A percentile compares a stretch with the other conserved stretches of the same genome.
Conservation (phyloP, 352 stramenopile genomes). For the Hyaloperonospora brassicae region DNA sequence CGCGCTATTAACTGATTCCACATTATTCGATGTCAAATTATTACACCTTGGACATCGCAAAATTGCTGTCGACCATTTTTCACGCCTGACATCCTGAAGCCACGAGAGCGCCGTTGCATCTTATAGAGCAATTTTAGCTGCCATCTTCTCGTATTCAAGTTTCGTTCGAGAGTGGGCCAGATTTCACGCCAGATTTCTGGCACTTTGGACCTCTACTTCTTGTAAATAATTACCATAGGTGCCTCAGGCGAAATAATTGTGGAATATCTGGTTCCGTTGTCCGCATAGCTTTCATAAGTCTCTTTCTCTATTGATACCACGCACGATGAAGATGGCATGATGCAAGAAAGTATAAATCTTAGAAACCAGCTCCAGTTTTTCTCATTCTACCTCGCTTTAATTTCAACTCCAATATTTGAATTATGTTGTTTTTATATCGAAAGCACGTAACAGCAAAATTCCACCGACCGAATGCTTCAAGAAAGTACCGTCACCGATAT, state of each 20-base stretch:
- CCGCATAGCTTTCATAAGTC: slow-evolving; percentile 1
- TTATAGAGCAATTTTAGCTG: too few relatives aligned
- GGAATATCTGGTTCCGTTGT: not conserved
- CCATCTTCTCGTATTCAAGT: not conserved
- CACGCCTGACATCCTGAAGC: too few relatives aligned
- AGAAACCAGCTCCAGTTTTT: too few relatives aligned
- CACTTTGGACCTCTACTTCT: not conserved
- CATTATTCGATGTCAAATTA: too few relatives aligned
- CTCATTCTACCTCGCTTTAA: not conserved
- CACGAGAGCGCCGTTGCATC: too few relatives aligned
- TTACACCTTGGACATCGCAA: not conserved
- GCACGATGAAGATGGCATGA: too few relatives aligned
- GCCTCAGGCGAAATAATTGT: not conserved
- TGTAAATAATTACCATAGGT: not conserved
- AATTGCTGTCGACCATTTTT: not conserved
- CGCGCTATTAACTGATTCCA: too few relatives aligned
- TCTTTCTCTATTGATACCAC: too few relatives aligned
- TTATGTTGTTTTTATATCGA: not conserved
- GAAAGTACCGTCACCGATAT: too few relatives aligned
- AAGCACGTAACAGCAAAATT: too few relatives aligned
- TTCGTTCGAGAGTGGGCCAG: not conserved
- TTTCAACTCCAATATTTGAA: not conserved
- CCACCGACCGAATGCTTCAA: too few relatives aligned
- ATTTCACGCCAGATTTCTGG: not conserved
- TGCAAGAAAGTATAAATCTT: too few relatives aligned